Evolutionary conservation across 1,284 basidiomycete genomes (phyloP), one percentile per base, ranked within the genome.

Genomic region (Leccinum glutinopallens): DNA sequence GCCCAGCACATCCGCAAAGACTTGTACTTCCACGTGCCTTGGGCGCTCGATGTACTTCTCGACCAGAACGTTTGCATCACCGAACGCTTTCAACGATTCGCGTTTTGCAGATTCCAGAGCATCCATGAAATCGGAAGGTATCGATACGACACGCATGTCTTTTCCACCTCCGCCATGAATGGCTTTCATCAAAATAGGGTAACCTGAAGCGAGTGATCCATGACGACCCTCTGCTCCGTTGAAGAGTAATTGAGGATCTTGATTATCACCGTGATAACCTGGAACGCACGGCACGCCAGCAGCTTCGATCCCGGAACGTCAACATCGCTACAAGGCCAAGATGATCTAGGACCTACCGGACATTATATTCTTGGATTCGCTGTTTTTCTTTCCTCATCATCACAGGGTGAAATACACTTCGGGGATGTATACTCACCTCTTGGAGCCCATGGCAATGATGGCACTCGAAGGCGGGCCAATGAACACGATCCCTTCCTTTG

Each of bases 151-250:
- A 66, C 96, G 91, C 97, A 98, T 98, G 67, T 97, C 97, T 75
- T 97, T 95, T 17, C 97, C 96, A 64, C 97, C 96, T 61, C 96
- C 97, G 33, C 97, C 97, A 77, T 97, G 94, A 56, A 96, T 92
- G 32, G 96, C 96, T 76, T 97, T 97, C 80, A 97, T 97, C 66
- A 96, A 83, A 29, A 96, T 92, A 12, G 96, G 97, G 79, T 96
- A 98, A 17, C 88, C 88, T 89, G 58, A 43, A 43, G 8, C 39
- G 43, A 17, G 5, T n/a, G 12, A 8, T n/a, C 4, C 5, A 22
- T 5, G 7, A 37, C 15, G 33, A 63, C 66, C 61, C 73, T 90
- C 80, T 0, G 94, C 89, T 72, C 92, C 83, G 19, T 79, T 69
- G 43, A 85, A 86, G 17, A 96, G 82, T 66, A 86, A 83, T 5